These are phyloP conservation scores for Exophiala alcalophila DNA, from an alignment of 2,329 filamentous ascomycete species.

Conservation along the genomic window DNA sequence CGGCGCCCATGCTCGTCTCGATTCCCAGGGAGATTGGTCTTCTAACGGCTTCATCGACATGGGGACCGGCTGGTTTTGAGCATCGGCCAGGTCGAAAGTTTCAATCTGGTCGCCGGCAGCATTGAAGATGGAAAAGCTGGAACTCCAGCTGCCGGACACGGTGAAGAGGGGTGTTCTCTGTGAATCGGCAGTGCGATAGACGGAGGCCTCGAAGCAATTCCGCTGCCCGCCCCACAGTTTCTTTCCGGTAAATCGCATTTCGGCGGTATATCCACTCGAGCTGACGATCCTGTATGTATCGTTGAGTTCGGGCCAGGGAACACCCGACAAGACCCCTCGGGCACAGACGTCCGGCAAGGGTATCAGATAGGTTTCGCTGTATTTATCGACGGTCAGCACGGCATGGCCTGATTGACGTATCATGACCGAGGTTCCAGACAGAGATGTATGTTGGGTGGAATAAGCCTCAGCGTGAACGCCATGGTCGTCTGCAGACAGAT, in stretches of 20 bases:
- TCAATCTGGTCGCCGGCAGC: slow-evolving; percentile 45
- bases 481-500: slow-evolving; percentile 26
- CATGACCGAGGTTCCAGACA: slow-evolving; percentile 26
- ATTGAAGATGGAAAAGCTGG: slow-evolving; percentile 73
- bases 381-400: slow-evolving; percentile 28
- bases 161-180: slow-evolving; percentile 18
- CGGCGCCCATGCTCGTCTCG: slow-evolving; percentile 79
- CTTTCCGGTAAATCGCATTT: slow-evolving; percentile 28
- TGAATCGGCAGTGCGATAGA: slow-evolving; percentile 20
- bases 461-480: slow-evolving; percentile 27
- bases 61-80: slow-evolving; percentile 35
- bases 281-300: slow-evolving; percentile 26
- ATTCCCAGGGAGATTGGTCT: slow-evolving; percentile 81
- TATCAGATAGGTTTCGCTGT: slow-evolving; percentile 28
- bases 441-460: slow-evolving; percentile 24
- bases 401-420: slow-evolving; percentile 27
- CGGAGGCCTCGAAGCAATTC: slow-evolving; percentile 24
- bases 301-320: slow-evolving; percentile 38
- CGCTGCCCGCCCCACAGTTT: slow-evolving; percentile 23
- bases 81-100: slow-evolving; percentile 50
- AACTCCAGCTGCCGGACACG: slow-evolving; percentile 37
- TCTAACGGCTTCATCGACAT: slow-evolving; percentile 70
- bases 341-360: slow-evolving; percentile 27
- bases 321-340: slow-evolving; percentile 44
- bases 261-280: slow-evolving; percentile 25